Evolutionary conservation across 169 alveolate species (phyloP).

Genomic region (Theileria sp.): DNA sequence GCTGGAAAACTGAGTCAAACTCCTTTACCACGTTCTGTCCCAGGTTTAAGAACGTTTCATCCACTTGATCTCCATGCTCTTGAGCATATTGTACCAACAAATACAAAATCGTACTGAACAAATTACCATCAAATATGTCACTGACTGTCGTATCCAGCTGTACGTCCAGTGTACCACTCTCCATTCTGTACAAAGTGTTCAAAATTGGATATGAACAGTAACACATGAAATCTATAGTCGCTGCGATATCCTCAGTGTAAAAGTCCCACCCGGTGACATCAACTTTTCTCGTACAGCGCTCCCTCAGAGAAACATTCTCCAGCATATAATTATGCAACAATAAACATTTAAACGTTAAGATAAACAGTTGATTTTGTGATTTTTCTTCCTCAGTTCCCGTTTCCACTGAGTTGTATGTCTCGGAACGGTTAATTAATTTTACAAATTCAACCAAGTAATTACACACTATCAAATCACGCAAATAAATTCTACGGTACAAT

Average conservation of each 20-base stretch:
- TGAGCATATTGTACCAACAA: slow-evolving; percentile 24
- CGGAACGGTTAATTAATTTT: slow-evolving; percentile 24
- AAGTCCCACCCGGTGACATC: slow-evolving; percentile 48
- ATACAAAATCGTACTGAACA: slow-evolving; percentile 45
- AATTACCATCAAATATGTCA: slow-evolving; percentile 60
- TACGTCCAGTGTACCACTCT: background rate
- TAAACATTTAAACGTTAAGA: slow-evolving; percentile 50
- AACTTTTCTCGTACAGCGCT: slow-evolving; percentile 40
- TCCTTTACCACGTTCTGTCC: background rate
- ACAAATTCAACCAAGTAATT: slow-evolving; percentile 41
- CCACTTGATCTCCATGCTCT: slow-evolving; percentile 43
- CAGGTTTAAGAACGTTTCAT: slow-evolving; percentile 15
- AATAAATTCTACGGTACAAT: background rate
- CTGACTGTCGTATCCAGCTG: slow-evolving; percentile 10
- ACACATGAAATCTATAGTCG: slow-evolving; percentile 54
- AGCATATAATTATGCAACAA: slow-evolving; percentile 49
- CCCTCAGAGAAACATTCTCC: slow-evolving; percentile 31
- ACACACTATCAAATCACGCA: slow-evolving; percentile 48
- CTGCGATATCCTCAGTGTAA: slow-evolving; percentile 38
- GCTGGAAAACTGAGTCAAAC: slow-evolving; percentile 34
- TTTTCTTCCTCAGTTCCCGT: slow-evolving; percentile 19
- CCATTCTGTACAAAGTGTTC: slow-evolving; percentile 1
- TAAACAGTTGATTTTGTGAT: background rate
- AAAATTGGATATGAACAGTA: slow-evolving; percentile 26
- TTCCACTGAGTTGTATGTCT: slow-evolving; percentile 13